These are phyloP conservation scores for Myochromella boudieri DNA, from an alignment of 768 basidiomycete species.

Conservation along the genomic window DNA sequence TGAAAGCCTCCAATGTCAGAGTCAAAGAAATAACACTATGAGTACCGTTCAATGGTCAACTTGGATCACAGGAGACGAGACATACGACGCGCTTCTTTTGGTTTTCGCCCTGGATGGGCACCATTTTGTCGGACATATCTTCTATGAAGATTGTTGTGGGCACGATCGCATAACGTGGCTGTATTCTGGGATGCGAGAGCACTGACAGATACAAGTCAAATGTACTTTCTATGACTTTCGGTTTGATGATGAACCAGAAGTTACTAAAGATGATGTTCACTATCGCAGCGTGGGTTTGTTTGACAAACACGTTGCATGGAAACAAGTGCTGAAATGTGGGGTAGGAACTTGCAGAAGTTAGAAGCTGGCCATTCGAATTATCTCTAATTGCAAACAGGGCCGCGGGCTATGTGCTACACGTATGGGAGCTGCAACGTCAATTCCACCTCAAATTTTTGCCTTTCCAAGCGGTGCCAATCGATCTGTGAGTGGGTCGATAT, in stretches of 20 bases:
- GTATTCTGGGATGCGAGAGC: too few species aligned
- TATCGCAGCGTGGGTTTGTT: conserved; percentile 15
- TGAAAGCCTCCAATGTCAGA: conserved; percentile 99
- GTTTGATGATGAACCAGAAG: too few species aligned
- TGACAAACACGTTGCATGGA: not conserved
- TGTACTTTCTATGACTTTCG: too few species aligned
- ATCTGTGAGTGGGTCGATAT: conserved; percentile 25
- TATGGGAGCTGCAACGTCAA: too few species aligned
- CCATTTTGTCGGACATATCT: conserved; percentile 51
- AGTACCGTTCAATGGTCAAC: conserved; percentile 9
- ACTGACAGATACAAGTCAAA: too few species aligned
- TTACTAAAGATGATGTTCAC: too few species aligned
- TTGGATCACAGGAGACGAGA: conserved; percentile 21
- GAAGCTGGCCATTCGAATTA: too few species aligned
- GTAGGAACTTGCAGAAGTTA: too few species aligned
- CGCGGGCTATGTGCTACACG: too few species aligned
- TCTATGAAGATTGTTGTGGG: not conserved
- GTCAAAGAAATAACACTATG: conserved; percentile 98
- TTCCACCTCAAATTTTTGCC: conserved; percentile 57
- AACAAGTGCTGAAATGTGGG: too few species aligned
- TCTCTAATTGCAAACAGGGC: too few species aligned
- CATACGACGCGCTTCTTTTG: conserved; percentile 88
- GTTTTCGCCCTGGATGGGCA: conserved; percentile 67
- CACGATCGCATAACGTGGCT: conserved; percentile 13
- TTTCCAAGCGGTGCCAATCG: conserved; percentile 62